Percentiles rank a stretch among this genome's conserved stretches.
Conservation (phyloP, 768 basidiomycete species). For the Boletus sp. region DNA sequence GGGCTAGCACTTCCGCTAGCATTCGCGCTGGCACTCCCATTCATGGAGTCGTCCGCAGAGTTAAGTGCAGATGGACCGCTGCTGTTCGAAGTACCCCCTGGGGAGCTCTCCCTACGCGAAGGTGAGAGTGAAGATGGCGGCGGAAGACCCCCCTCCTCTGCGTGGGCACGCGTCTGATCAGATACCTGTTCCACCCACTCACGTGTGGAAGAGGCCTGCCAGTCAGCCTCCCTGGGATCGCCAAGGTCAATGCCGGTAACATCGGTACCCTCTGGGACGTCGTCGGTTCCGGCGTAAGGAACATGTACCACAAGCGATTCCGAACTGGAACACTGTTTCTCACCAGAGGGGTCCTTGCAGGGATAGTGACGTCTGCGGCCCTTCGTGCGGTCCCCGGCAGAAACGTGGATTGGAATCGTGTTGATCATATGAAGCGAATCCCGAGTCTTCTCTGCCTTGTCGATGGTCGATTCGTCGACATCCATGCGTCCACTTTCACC, state of each 20-base stretch:
- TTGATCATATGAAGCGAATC: slow-evolving; percentile 10
- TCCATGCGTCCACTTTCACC: slow-evolving; percentile 20
- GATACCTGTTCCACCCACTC: slow-evolving; percentile 47
- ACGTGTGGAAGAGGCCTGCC: slow-evolving; percentile 34
- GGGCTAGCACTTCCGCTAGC: slow-evolving; percentile 14
- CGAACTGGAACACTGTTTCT: slow-evolving; percentile 14
- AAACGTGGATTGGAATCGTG: slow-evolving; percentile 27
- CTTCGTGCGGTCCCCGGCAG: slow-evolving; percentile 29
- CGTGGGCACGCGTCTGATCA: slow-evolving; percentile 26
- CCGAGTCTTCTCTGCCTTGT: neutral
- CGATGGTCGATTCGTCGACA: slow-evolving; percentile 21
- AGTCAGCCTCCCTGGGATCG: slow-evolving; percentile 19
- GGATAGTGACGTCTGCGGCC: slow-evolving; percentile 8
- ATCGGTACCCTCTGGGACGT: slow-evolving; percentile 18
- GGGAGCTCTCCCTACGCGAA: slow-evolving; percentile 21
- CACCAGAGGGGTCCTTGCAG: neutral
- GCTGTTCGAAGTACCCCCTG: slow-evolving; percentile 22
- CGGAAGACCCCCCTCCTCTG: slow-evolving; percentile 1
- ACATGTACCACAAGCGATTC: slow-evolving; percentile 31
- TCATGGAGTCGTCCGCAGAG: slow-evolving; percentile 24
- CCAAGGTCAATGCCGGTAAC: slow-evolving; percentile 12
- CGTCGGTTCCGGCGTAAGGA: slow-evolving; percentile 17
- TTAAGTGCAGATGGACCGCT: slow-evolving; percentile 24
- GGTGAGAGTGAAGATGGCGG: slow-evolving; percentile 5
- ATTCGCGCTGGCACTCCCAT: slow-evolving; percentile 9